Conservation (phyloP, 176 grass and related monocot genomes). For the Aegilops speltoides region DNA sequence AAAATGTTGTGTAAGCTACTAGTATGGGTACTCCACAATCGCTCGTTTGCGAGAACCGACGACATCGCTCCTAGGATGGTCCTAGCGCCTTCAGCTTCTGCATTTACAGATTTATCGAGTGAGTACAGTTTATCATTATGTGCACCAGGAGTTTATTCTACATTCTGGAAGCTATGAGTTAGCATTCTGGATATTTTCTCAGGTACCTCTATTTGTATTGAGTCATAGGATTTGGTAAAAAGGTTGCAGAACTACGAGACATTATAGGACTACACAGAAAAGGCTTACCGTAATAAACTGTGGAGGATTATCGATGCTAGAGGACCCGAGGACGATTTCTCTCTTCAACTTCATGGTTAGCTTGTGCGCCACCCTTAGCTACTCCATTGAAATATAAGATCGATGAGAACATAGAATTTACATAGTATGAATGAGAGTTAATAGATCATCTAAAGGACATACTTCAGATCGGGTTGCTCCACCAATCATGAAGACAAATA, state of each 20-base stretch:
- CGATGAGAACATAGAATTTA: neutral
- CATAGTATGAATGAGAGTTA: neutral
- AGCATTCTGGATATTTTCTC: too few species aligned
- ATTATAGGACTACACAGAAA: neutral
- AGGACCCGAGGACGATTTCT: conserved; percentile 81
- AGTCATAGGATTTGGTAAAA: too few species aligned
- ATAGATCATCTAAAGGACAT: conserved; percentile 8
- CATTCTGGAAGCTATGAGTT: too few species aligned
- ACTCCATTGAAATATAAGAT: conserved; percentile 19
- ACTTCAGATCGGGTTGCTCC: conserved; percentile 97
- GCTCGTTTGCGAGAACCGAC: neutral
- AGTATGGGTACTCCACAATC: neutral
- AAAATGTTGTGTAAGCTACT: neutral
- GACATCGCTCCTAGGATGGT: conserved; percentile 17
- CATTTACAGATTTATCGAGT: conserved; percentile 25
- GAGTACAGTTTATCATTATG: neutral
- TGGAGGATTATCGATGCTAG: conserved; percentile 76
- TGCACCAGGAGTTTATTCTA: too few species aligned
- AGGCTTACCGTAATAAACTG: conserved; percentile 73
- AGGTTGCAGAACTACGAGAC: neutral
- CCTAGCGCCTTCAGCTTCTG: conserved; percentile 85
- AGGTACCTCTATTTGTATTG: too few species aligned
- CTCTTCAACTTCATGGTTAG: conserved; percentile 84
- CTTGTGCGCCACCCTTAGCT: conserved; percentile 82
- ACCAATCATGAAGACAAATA: conserved; percentile 91